Evolutionary conservation across 2,329 filamentous ascomycete genomes (phyloP).

Genomic region (Purpureocillium lavendulum): DNA sequence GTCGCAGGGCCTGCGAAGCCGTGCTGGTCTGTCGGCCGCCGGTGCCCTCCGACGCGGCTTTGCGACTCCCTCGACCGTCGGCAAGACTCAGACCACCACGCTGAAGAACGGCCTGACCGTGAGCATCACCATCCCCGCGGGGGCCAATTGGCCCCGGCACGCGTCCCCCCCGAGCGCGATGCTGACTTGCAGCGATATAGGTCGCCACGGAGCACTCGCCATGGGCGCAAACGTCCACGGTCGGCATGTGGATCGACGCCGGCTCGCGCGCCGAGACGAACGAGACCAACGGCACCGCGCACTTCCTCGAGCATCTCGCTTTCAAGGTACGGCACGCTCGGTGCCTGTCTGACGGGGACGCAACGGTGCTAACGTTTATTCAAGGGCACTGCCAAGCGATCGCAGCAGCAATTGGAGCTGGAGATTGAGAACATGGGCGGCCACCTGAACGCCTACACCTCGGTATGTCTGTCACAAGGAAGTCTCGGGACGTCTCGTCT

Average conservation of each 20-base stretch:
- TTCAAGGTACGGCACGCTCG: slow-evolving; percentile 72
- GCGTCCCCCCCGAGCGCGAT: slow-evolving; percentile 9
- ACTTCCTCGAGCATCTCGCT: slow-evolving; percentile 98
- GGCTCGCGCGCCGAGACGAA: slow-evolving; percentile 96
- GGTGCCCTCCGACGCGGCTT: slow-evolving; percentile 76
- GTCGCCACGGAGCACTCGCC: slow-evolving; percentile 97
- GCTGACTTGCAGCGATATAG: slow-evolving; percentile 38
- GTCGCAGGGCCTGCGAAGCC: slow-evolving; percentile 80
- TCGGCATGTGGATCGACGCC: slow-evolving; percentile 99
- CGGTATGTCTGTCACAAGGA: slow-evolving; percentile 53
- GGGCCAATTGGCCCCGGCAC: slow-evolving; percentile 29
- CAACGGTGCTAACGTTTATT: not conserved
- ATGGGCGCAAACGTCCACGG: slow-evolving; percentile 95
- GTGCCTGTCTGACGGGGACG: not conserved
- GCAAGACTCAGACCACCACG: slow-evolving; percentile 92
- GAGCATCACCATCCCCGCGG: slow-evolving; percentile 26
- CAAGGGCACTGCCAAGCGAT: slow-evolving; percentile 86
- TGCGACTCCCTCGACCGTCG: slow-evolving; percentile 72
- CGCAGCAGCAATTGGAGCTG: slow-evolving; percentile 94
- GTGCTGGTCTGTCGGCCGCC: slow-evolving; percentile 72
- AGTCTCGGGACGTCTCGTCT: slow-evolving; percentile 11
- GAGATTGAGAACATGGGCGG: slow-evolving; percentile 99
- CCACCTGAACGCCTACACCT: slow-evolving; percentile 98
- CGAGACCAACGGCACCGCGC: slow-evolving; percentile 97
- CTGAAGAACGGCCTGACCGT: slow-evolving; percentile 97